phyloP scores from a whole-genome alignment of 164 flowering plant genomes.

The Aristolochia californica region DNA sequence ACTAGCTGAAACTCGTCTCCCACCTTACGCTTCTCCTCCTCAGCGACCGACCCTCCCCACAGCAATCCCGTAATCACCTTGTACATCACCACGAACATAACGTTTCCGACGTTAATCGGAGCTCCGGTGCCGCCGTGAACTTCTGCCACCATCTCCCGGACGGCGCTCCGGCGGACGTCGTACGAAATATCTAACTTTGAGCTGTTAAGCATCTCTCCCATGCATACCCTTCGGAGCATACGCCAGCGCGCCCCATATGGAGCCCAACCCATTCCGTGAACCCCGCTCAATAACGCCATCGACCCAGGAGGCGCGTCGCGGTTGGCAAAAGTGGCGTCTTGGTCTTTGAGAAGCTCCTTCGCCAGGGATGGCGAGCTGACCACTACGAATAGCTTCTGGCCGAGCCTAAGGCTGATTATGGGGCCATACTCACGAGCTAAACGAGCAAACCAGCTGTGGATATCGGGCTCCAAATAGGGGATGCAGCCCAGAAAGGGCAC shows the following conservation, averaged over 20 bases:
- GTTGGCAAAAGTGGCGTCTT: too few species aligned
- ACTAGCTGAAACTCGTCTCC: constrained; percentile 7
- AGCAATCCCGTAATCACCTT: constrained; percentile 8
- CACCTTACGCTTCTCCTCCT: constrained; percentile 2
- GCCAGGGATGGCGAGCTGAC: too few species aligned
- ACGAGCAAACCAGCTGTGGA: too few species aligned
- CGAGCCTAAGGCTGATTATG: too few species aligned
- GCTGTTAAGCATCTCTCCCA: too few species aligned
- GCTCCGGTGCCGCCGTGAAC: constrained; percentile 1
- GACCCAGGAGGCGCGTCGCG: too few species aligned
- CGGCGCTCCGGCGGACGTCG: constrained; percentile 4
- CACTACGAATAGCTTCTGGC: too few species aligned
- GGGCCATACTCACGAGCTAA: too few species aligned
- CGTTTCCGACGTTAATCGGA: constrained; percentile 5
- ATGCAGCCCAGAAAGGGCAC: constrained; percentile 2
- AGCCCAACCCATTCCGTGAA: constrained; percentile 1
- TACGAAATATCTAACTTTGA: too few species aligned
- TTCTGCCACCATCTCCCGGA: not conserved
- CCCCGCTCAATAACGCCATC: constrained; percentile 4
- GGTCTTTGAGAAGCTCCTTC: too few species aligned
- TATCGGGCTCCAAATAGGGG: too few species aligned
- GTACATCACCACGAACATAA: constrained; percentile 9
- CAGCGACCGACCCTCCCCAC: constrained; percentile 9
- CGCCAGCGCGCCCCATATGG: constrained; percentile 7
- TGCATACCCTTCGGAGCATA: too few species aligned